Evolutionary conservation across 2,329 filamentous ascomycete genomes (phyloP), one percentile per base, ranked within the genome.

Genomic region (Coniochaeta prunicola): DNA sequence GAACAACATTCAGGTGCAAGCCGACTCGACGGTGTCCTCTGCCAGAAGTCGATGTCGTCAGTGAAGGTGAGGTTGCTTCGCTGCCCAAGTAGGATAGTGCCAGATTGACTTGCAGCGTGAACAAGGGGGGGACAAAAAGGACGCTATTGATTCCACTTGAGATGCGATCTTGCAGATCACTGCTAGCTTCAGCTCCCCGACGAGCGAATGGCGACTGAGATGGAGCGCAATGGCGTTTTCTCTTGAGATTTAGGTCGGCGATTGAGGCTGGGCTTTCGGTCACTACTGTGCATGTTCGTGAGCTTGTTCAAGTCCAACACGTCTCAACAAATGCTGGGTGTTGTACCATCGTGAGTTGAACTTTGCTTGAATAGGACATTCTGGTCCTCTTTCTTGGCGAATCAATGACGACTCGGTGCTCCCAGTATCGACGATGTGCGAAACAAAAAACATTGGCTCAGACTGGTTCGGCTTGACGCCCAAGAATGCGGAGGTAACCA

Each of bases 131-230:
- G 10, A n/a, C n/a, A n/a, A n/a, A 26, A 34, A 24, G 45, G 12
- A 36, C 28, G 53, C 53, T 55, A 36, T 36, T 36, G 33, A 55
- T 34, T 55, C n/a, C 30, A 55, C 21, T 55, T 36, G n/a, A 55
- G 53, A 55, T 55, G 48, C 53, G 53, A 55, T 55, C 53, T 55
- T 55, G 53, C 33, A 33, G 53, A 55, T 55, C 53, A 13, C 30
- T 10, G 13, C 26, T 1, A 19, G 28, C 12, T 1, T 28, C 53
- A 21, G 28, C 30, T 55, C 33, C 30, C 53, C 53, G 30, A 55
- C 53, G 30, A 55, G 24, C 53, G 53, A 55, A 55, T 55, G 53
- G 30, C 53, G 13, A 10, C 53, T 24, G 30, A 55, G 53, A 55
- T 34, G 8, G 30, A 33, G 33, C 13, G 28, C 6, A 8, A 26